Percentiles rank a stretch among this genome's conserved stretches.
Evolutionary conservation across 208 protist genomes (phyloP).

Genomic region (Acanthamoeba royreba): DNA sequence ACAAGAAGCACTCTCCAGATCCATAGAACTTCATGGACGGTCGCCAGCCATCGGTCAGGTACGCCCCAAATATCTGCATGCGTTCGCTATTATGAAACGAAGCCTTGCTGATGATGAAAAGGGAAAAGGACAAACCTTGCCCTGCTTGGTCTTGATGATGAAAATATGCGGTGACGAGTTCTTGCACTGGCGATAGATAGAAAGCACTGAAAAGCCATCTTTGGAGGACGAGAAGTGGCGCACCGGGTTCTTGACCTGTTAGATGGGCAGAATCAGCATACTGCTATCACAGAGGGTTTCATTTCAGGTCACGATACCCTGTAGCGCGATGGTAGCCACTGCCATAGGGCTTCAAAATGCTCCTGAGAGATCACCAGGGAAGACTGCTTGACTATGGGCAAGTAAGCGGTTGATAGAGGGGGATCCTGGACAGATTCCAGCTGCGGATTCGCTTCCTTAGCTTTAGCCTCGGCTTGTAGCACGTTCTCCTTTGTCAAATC

Average conservation of each 20-base stretch:
- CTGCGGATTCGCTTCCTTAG: neutral
- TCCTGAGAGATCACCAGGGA: neutral
- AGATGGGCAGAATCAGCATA: no score
- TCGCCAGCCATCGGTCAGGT: neutral
- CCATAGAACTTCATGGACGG: neutral
- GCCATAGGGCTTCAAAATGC: neutral
- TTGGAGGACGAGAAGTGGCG: neutral
- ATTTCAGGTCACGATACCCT: no score
- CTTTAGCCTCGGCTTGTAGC: neutral
- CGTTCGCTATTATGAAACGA: neutral
- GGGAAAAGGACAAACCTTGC: neutral
- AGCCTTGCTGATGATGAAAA: neutral
- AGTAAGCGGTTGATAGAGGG: neutral
- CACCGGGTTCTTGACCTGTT: neutral
- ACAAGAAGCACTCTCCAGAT: neutral
- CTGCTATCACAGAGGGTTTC: no score
- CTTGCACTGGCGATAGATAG: neutral
- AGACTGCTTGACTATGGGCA: neutral
- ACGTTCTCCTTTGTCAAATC: neutral
- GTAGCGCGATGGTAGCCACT: conserved; percentile 22
- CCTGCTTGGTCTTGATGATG: neutral
- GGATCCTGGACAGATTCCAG: neutral
- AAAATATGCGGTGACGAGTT: neutral
- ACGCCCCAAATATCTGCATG: neutral
- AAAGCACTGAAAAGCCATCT: neutral